phyloP scores from a whole-genome alignment of 257 asterid species.

The Rehmannia glutinosa region DNA sequence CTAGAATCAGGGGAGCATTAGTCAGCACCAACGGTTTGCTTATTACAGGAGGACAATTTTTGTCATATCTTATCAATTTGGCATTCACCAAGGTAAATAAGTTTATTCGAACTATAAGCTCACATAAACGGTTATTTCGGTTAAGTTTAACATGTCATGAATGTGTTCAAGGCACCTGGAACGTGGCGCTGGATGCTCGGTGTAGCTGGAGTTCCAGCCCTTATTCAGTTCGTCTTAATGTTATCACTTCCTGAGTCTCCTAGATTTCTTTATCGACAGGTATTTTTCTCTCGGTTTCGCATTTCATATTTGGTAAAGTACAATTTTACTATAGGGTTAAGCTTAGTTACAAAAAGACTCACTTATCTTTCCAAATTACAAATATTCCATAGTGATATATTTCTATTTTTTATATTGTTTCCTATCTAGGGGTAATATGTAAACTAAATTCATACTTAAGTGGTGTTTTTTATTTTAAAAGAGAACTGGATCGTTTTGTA shows the following conservation, averaged over 20 bases:
- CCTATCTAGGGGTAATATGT: background rate
- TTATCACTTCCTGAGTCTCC: constrained; percentile 84
- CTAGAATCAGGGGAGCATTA: constrained; percentile 73
- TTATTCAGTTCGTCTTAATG: constrained; percentile 65
- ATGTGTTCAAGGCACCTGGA: constrained; percentile 38
- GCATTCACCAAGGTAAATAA: constrained; percentile 76
- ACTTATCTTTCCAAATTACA: too few species aligned
- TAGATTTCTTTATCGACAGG: constrained; percentile 73
- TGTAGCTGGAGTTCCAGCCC: constrained; percentile 68
- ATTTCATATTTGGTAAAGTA: background rate
- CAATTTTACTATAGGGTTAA: too few species aligned
- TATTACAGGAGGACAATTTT: constrained; percentile 75
- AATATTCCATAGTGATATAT: too few species aligned
- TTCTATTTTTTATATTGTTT: too few species aligned
- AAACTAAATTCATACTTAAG: background rate
- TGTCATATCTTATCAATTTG: constrained; percentile 67
- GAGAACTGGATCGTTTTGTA: background rate
- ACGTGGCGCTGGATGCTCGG: constrained; percentile 98
- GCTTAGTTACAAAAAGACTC: too few species aligned
- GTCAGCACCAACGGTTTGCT: constrained; percentile 84
- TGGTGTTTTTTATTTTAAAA: too few species aligned
- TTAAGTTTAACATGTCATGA: background rate
- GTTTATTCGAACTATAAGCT: too few species aligned
- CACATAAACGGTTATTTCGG: too few species aligned
- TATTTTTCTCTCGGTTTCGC: constrained; percentile 4